phyloP scores from a whole-genome alignment of 805 yeast species.

The Candida gorgasii region DNA sequence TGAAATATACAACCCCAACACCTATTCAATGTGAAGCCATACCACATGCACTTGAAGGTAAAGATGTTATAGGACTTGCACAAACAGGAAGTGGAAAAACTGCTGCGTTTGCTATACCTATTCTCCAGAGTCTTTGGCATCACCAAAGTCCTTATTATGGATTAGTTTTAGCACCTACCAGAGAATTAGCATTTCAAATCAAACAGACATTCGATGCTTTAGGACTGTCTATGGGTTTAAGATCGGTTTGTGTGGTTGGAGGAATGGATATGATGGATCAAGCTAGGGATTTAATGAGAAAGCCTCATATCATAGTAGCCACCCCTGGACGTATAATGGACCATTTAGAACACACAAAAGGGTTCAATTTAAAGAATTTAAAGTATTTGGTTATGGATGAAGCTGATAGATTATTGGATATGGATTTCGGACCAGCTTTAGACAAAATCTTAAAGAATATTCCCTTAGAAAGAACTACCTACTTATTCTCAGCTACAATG shows the following conservation, averaged over 20 bases:
- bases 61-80: conserved; percentile 93
- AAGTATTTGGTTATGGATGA: conserved; percentile 92
- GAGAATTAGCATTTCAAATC: conserved; percentile 85
- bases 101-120: conserved; percentile 97
- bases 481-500: conserved; percentile 94
- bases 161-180: conserved; percentile 81
- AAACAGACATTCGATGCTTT: conserved; percentile 94
- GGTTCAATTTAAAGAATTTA: conserved; percentile 76
- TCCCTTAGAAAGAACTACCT: conserved; percentile 82
- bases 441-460: conserved; percentile 82
- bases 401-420: conserved; percentile 92
- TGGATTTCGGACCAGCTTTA: conserved; percentile 95
- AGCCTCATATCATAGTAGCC: conserved; percentile 93
- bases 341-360: conserved; percentile 89
- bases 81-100: conserved; percentile 99
- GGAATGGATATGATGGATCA: conserved; percentile 99
- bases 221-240: conserved; percentile 89
- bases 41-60: conserved; percentile 86
- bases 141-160: conserved; percentile 88
- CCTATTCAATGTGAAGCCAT: conserved; percentile 92
- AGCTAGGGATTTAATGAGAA: conserved; percentile 88
- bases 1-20: conserved; percentile 82
- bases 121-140: conserved; percentile 86
- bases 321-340: conserved; percentile 95
- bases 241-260: conserved; percentile 87